Percentiles rank a stretch among this genome's conserved stretches.
These are phyloP conservation scores for Komagataea norvegica DNA, from an alignment of 1,139 yeast species.

Conservation along the genomic window DNA sequence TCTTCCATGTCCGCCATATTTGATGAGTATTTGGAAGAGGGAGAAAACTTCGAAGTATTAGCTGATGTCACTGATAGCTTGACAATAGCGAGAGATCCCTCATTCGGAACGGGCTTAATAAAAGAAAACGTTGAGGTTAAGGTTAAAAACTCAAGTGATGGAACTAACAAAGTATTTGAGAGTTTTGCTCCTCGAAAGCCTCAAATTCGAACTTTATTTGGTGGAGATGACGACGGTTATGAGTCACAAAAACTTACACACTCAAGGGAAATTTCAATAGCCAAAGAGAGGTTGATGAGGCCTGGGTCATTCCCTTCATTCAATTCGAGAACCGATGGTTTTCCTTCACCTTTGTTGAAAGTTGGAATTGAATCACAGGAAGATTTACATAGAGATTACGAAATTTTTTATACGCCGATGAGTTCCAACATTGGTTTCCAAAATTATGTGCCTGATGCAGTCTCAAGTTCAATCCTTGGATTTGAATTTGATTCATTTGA, in stretches of 20 bases:
- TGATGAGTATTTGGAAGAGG: slow-evolving; percentile 13
- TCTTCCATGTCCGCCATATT: slow-evolving; percentile 23
- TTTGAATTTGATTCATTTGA: slow-evolving; percentile 16
- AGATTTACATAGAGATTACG: slow-evolving; percentile 13
- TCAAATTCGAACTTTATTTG: slow-evolving; percentile 3
- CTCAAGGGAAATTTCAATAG: neutral
- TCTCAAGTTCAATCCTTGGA: neutral
- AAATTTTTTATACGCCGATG: slow-evolving; percentile 24
- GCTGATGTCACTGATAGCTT: slow-evolving; percentile 12
- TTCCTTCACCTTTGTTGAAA: slow-evolving; percentile 18
- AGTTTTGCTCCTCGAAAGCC: neutral
- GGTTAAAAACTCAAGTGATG: neutral
- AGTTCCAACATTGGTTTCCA: slow-evolving; percentile 14
- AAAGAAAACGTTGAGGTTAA: neutral
- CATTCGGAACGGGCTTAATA: slow-evolving; percentile 13
- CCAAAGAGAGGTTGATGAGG: no score
- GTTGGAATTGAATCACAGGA: slow-evolving; percentile 18
- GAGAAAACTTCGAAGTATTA: slow-evolving; percentile 1
- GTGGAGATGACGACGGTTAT: neutral
- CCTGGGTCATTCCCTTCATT: slow-evolving; percentile 6
- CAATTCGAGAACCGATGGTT: slow-evolving; percentile 22
- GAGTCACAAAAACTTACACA: neutral
- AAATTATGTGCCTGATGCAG: slow-evolving; percentile 1
- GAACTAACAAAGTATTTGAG: neutral
- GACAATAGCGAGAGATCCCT: slow-evolving; percentile 22